Percentiles rank a stretch among this genome's conserved stretches.
These are phyloP conservation scores for Eutrema yunnanense DNA, from an alignment of 345 rosid genomes.

Conservation along the genomic window DNA sequence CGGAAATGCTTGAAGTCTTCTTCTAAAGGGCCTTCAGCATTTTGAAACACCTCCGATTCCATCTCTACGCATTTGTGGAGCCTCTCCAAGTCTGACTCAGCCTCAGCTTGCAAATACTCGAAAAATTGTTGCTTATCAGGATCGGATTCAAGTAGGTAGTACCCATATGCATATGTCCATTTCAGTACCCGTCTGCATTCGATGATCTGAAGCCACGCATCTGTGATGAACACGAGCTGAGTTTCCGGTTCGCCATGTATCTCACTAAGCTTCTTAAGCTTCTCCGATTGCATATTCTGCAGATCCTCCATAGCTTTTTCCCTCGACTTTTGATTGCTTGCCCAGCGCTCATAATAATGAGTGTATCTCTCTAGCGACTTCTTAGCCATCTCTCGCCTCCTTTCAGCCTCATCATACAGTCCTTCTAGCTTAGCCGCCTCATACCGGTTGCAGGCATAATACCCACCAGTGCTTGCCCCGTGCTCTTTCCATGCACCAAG, in stretches of 20 bases:
- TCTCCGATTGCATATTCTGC: not conserved
- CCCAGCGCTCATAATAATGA: constrained; percentile 1
- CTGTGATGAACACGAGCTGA: not conserved
- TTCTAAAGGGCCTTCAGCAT: not conserved
- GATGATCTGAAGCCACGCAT: constrained; percentile 10
- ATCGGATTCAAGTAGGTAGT: not conserved
- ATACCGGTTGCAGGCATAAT: not conserved
- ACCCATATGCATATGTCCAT: constrained; percentile 13
- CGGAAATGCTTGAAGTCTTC: not conserved
- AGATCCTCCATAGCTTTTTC: not conserved
- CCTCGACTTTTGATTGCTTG: not conserved
- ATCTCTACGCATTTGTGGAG: constrained; percentile 8
- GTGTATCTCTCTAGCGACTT: not conserved
- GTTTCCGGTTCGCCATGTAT: not conserved
- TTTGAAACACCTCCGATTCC: not conserved
- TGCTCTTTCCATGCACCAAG: not conserved
- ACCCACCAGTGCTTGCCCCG: not conserved
- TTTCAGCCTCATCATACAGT: not conserved
- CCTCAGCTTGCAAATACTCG: constrained; percentile 9
- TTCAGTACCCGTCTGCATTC: constrained; percentile 1
- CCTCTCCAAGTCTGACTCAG: constrained; percentile 9
- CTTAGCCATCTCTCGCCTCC: not conserved
- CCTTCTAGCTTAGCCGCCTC: not conserved
- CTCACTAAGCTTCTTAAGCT: not conserved
- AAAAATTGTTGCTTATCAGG: not conserved